Evolutionary conservation across 148 eudicot species (phyloP), one percentile per base, ranked within the genome.

Genomic region (Spergularia bocconei): DNA sequence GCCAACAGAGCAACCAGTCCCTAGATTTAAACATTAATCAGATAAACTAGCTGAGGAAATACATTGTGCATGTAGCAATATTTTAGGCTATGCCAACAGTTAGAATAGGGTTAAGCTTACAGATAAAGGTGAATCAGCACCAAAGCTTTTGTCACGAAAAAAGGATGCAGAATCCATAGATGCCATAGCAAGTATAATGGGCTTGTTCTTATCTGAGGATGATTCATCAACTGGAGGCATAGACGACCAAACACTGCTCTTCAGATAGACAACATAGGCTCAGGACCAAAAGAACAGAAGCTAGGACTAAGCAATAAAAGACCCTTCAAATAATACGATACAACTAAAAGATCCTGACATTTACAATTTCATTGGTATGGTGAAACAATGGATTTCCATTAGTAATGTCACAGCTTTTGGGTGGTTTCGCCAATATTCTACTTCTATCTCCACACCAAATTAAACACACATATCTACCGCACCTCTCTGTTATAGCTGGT

Each of bases 241-340:
- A 51, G 98, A 88, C 14, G 98, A 92, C 98, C 93, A 95, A 80
- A 95, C 97, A 89, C 98, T 95, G 97, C 89, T 91, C 91, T 90
- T 90, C 88, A 89, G 66, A 77, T 72, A 7, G 71, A 77, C 79
- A 77, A 68, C 62, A 61, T n/a, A 72, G n/a, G 19, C 62, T 58
- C 70, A 75, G 60, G 79, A 71, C 67, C 13, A 75, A 21, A 12
- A 47, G 8, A 29, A 64, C 51, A 70, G 15, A 65, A 36, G 50
- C 69, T 23, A 11, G n/a, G 13, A 73, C 5, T 20, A 59, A 21
- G 21, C 29, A 52, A 16, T 9, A 23, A 20, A 33, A n/a, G 2
- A 56, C 25, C 63, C 70, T 64, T 54, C 11, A 63, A 8, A 15
- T 11, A 19, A 13, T 3, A 3, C 29, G 25, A 55, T 7, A 59